These are phyloP conservation scores for Gillenia trifoliata DNA, from an alignment of 306 rosid species.

Conservation along the genomic window DNA sequence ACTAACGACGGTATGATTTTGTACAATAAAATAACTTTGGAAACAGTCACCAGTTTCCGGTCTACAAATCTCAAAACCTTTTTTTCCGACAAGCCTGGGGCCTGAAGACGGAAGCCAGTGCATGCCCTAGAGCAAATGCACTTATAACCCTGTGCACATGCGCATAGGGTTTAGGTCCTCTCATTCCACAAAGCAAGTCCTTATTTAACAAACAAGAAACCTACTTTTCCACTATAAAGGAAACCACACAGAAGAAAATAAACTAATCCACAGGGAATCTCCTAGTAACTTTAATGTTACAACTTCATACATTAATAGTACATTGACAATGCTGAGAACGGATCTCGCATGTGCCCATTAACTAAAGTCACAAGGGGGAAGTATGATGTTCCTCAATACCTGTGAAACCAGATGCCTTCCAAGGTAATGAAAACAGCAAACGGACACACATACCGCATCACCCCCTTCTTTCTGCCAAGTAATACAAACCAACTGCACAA, in stretches of 20 bases:
- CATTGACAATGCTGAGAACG: background rate
- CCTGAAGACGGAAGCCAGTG: no score
- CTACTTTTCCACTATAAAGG: background rate
- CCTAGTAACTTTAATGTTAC: constrained; percentile 9
- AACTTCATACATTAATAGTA: constrained; percentile 2
- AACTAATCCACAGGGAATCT: background rate
- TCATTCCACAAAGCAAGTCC: background rate
- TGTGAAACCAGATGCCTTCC: background rate
- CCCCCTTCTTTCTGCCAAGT: background rate
- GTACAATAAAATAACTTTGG: no score
- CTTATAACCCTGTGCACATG: background rate
- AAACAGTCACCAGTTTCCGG: no score
- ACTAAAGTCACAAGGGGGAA: constrained; percentile 6
- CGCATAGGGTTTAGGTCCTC: background rate
- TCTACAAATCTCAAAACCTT: no score
- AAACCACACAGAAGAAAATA: background rate
- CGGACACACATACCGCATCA: background rate
- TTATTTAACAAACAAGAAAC: background rate
- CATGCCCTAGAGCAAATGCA: no score
- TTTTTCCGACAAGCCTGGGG: no score
- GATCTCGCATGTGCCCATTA: background rate
- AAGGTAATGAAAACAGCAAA: background rate
- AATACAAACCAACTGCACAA: background rate
- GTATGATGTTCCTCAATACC: background rate
- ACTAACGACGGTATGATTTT: no score